These are phyloP conservation scores for Eimeria acervulina DNA, from an alignment of 169 alveolate genomes.

Conservation along the genomic window DNA sequence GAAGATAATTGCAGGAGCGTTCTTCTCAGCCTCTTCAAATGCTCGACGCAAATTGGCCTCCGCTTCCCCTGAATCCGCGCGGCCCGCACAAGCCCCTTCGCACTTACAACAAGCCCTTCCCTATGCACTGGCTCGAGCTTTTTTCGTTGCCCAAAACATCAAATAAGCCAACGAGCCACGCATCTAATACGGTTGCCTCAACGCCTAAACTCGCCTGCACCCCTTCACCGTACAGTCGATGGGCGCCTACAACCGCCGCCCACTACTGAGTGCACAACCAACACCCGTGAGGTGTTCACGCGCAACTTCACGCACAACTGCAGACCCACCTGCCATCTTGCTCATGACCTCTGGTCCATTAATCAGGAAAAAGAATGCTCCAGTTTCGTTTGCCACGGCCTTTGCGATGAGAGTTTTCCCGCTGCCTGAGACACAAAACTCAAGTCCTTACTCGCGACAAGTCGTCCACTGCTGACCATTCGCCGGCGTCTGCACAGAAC, in stretches of 20 bases:
- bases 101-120: constrained; percentile 88
- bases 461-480: not conserved
- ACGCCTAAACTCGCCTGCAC: not conserved
- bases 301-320: not conserved
- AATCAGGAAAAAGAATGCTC: constrained; percentile 87
- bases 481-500: not conserved
- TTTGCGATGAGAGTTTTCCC: constrained; percentile 99
- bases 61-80: constrained; percentile 97
- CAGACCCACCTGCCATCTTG: constrained; percentile 95
- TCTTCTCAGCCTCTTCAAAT: constrained; percentile 99
- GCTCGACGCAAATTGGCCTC: constrained; percentile 99
- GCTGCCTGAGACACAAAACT: constrained; percentile 86
- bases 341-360: constrained; percentile 97
- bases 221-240: not conserved
- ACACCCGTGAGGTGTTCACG: not conserved
- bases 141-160: not conserved
- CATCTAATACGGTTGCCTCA: not conserved
- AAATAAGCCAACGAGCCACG: not conserved
- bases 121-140: not conserved
- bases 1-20: constrained; percentile 99
- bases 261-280: not conserved
- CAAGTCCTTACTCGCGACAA: not conserved
- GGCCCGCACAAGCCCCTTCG: constrained; percentile 95
- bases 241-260: not conserved
- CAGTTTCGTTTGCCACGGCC: constrained; percentile 99